These are phyloP conservation scores for Chaetomiaceae sp. DNA, from an alignment of 2,329 filamentous ascomycete genomes.

Conservation along the genomic window DNA sequence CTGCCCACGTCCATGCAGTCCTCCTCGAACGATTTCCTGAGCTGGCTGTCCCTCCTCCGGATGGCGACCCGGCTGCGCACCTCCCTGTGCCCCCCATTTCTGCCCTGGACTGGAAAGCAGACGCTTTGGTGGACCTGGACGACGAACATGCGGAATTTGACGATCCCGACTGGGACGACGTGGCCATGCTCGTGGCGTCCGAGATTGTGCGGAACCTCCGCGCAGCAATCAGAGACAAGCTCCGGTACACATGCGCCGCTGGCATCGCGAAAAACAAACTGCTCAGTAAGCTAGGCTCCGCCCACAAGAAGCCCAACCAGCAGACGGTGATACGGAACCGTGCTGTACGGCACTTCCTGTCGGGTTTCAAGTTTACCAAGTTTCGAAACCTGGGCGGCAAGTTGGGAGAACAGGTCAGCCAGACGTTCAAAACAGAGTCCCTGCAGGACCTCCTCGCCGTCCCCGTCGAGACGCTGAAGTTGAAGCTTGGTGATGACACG, in stretches of 20 bases:
- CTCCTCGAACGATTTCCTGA: slow-evolving; percentile 75
- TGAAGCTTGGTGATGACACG: slow-evolving; percentile 75
- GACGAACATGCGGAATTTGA: slow-evolving; percentile 65
- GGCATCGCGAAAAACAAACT: slow-evolving; percentile 91
- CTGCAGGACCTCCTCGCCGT: slow-evolving; percentile 71
- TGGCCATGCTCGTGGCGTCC: slow-evolving; percentile 78
- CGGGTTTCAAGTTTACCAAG: slow-evolving; percentile 86
- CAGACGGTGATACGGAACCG: slow-evolving; percentile 92
- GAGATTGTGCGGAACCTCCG: slow-evolving; percentile 81
- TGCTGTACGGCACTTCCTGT: slow-evolving; percentile 73
- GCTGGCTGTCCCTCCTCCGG: slow-evolving; percentile 60
- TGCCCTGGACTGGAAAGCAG: slow-evolving; percentile 75
- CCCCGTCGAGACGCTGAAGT: slow-evolving; percentile 69
- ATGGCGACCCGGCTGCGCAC: slow-evolving; percentile 65
- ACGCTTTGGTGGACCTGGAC: slow-evolving; percentile 77
- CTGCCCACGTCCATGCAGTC: slow-evolving; percentile 71
- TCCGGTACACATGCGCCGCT: slow-evolving; percentile 88
- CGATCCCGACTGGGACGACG: slow-evolving; percentile 94
- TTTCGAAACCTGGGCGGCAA: slow-evolving; percentile 95
- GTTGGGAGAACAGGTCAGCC: slow-evolving; percentile 78
- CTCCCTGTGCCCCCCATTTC: slow-evolving; percentile 66
- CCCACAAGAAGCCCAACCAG: slow-evolving; percentile 85
- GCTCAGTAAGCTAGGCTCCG: slow-evolving; percentile 88
- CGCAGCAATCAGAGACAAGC: slow-evolving; percentile 57
- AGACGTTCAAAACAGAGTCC: slow-evolving; percentile 74